Percentiles rank a stretch among this genome's conserved stretches.
These are phyloP conservation scores for Xylaria curta DNA, from an alignment of 495 filamentous ascomycete genomes.

Conservation along the genomic window DNA sequence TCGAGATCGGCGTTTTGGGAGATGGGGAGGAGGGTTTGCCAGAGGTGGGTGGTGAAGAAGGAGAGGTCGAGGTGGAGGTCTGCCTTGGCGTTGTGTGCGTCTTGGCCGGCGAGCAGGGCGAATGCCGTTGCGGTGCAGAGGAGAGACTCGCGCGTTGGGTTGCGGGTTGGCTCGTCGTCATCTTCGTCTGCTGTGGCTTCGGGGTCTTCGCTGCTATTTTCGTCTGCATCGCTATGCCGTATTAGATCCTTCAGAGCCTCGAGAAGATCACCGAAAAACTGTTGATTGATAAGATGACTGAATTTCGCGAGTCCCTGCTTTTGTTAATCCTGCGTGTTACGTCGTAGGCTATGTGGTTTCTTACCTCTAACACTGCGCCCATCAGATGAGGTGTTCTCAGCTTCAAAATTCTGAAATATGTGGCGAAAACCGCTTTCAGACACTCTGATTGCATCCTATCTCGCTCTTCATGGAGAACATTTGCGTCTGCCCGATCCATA, in stretches of 20 bases:
- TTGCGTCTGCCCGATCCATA: constrained; percentile 88
- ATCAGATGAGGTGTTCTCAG: constrained; percentile 77
- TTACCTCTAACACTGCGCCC: constrained; percentile 71
- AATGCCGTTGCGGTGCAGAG: constrained; percentile 96
- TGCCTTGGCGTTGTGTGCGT: constrained; percentile 67
- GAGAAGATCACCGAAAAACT: constrained; percentile 95
- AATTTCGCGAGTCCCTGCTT: constrained; percentile 85
- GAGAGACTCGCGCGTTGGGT: constrained; percentile 83
- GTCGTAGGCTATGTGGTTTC: background rate
- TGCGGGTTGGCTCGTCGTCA: constrained; percentile 54
- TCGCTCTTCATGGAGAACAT: constrained; percentile 87
- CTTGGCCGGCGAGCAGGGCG: constrained; percentile 88
- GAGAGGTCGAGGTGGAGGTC: constrained; percentile 84
- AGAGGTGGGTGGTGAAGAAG: constrained; percentile 94
- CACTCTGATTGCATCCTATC: constrained; percentile 94
- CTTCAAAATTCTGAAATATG: constrained; percentile 94
- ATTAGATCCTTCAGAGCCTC: constrained; percentile 94
- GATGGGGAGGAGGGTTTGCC: constrained; percentile 77
- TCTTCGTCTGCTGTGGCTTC: constrained; percentile 50
- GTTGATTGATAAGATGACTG: constrained; percentile 94
- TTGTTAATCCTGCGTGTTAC: background rate
- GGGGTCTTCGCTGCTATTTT: constrained; percentile 49
- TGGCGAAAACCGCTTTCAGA: constrained; percentile 91
- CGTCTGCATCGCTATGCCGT: constrained; percentile 59
- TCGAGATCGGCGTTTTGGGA: constrained; percentile 86